Evolutionary conservation across 1,284 basidiomycete species (phyloP).

Genomic region (Apiotrichum porosum): DNA sequence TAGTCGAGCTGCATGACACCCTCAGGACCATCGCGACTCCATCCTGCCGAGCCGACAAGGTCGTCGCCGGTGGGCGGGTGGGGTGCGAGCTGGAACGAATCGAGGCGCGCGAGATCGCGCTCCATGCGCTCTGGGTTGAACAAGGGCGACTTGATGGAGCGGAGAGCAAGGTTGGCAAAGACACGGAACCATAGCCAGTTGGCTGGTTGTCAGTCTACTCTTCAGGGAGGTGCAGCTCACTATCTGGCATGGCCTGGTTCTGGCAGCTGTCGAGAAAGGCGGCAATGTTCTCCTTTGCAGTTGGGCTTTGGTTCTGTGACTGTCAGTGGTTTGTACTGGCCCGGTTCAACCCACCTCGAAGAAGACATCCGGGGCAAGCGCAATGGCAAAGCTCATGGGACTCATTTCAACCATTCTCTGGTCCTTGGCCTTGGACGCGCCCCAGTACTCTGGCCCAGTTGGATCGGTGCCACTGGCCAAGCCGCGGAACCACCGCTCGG

Average conservation of each 20-base stretch:
- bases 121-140: slow-evolving; percentile 62
- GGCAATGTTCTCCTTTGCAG: slow-evolving; percentile 59
- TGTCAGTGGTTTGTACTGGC: neutral
- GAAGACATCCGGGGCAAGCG: slow-evolving; percentile 61
- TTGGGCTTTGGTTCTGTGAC: slow-evolving; percentile 51
- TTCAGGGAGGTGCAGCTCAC: slow-evolving; percentile 24
- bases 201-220: slow-evolving; percentile 45
- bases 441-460: slow-evolving; percentile 65
- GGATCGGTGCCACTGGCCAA: slow-evolving; percentile 65
- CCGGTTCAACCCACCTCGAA: slow-evolving; percentile 53
- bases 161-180: slow-evolving; percentile 69
- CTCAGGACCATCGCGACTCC: slow-evolving; percentile 71
- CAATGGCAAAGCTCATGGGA: slow-evolving; percentile 66
- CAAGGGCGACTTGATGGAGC: slow-evolving; percentile 58
- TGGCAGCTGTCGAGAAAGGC: slow-evolving; percentile 69
- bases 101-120: slow-evolving; percentile 67
- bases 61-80: slow-evolving; percentile 47
- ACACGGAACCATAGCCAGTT: slow-evolving; percentile 80
- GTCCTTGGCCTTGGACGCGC: slow-evolving; percentile 65
- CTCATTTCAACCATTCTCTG: slow-evolving; percentile 79
- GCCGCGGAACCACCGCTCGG: slow-evolving; percentile 60
- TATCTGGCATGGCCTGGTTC: slow-evolving; percentile 57
- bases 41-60: slow-evolving; percentile 50
- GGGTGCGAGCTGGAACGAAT: slow-evolving; percentile 65
- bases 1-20: slow-evolving; percentile 74